Evolutionary conservation across 768 basidiomycete genomes (phyloP).

Genomic region (Fibroporia radiculosa): DNA sequence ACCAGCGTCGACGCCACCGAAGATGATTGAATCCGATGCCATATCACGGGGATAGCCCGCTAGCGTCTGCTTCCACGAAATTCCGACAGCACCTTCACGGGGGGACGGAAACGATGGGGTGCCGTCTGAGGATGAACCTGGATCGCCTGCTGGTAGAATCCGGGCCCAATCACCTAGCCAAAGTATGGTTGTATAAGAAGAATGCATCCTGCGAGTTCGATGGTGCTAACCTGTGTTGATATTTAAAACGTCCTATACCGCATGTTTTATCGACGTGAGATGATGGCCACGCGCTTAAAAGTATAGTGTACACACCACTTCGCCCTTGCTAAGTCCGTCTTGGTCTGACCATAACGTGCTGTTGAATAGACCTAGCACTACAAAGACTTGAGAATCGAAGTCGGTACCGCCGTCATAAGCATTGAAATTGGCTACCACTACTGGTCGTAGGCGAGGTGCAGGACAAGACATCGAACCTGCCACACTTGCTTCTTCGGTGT

Average conservation of each 20-base stretch:
- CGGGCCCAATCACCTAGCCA: slow-evolving; percentile 49
- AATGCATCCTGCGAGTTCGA: not conserved
- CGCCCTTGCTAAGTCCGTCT: slow-evolving; percentile 52
- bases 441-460: slow-evolving; percentile 52
- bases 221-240: slow-evolving; percentile 19
- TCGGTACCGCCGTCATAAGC: slow-evolving; percentile 33
- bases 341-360: slow-evolving; percentile 59
- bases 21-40: slow-evolving; percentile 67
- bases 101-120: slow-evolving; percentile 49
- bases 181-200: not conserved
- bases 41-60: slow-evolving; percentile 43
- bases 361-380: slow-evolving; percentile 64
- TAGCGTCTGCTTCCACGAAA: slow-evolving; percentile 46
- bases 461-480: slow-evolving; percentile 46
- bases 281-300: too few species aligned
- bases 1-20: slow-evolving; percentile 62
- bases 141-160: slow-evolving; percentile 70
- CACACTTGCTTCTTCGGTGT: slow-evolving; percentile 28
- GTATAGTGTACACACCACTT: slow-evolving; percentile 48
- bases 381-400: slow-evolving; percentile 58
- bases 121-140: slow-evolving; percentile 36
- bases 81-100: slow-evolving; percentile 61
- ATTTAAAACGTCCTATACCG: slow-evolving; percentile 57
- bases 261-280: too few species aligned
- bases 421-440: slow-evolving; percentile 56